phyloP scores from a whole-genome alignment of 257 asterid species.

The Eucommia ulmoides region DNA sequence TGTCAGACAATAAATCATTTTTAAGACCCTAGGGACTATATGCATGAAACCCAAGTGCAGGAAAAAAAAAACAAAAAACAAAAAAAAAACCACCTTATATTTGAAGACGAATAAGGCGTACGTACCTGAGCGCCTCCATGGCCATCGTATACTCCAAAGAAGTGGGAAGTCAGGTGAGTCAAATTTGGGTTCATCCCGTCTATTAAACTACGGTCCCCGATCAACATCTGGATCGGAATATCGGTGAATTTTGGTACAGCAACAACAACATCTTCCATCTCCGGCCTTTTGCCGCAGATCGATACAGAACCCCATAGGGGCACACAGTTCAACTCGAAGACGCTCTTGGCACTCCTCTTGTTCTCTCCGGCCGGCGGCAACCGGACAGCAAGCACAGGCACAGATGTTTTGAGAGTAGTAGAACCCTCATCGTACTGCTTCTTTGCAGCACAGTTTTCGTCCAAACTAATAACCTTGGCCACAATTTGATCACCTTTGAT shows the following conservation, averaged over 20 bases:
- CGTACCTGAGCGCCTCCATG: constrained; percentile 93
- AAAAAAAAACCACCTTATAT: too few species aligned
- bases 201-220: constrained; percentile 35
- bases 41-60: too few species aligned
- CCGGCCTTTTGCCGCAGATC: constrained; percentile 60
- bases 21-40: too few species aligned
- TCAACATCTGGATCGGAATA: constrained; percentile 66
- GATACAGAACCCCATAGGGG: constrained; percentile 87
- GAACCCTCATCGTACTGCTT: constrained; percentile 26
- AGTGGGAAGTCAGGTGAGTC: constrained; percentile 67
- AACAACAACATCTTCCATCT: constrained; percentile 70
- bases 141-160: constrained; percentile 83
- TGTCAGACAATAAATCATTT: too few species aligned
- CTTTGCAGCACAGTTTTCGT: constrained; percentile 35
- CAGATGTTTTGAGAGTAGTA: constrained; percentile 43
- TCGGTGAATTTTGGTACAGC: constrained; percentile 55
- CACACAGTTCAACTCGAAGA: constrained; percentile 59
- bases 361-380: constrained; percentile 32
- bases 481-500: constrained; percentile 47
- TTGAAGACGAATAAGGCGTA: too few species aligned
- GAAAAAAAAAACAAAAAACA: too few species aligned
- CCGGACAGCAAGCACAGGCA: constrained; percentile 45
- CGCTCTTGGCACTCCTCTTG: constrained; percentile 46
- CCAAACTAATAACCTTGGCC: constrained; percentile 65
- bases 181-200: constrained; percentile 47